A percentile compares a stretch with the other conserved stretches of the same genome.
These are phyloP conservation scores for Zoysia matrella DNA, from an alignment of 202 grass and related monocot genomes.

Conservation along the genomic window DNA sequence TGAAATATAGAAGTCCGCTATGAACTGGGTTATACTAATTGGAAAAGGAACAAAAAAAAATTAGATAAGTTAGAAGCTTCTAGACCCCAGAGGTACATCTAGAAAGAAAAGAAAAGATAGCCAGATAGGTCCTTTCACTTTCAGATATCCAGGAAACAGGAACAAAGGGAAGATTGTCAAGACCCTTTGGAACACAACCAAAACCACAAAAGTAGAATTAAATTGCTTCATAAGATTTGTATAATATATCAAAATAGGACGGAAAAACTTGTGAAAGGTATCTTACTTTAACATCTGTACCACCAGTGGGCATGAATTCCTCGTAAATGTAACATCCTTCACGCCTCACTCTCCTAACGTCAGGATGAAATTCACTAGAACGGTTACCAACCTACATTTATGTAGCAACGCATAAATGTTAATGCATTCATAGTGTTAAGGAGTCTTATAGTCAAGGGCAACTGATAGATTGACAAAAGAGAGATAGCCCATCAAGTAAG, in stretches of 20 bases:
- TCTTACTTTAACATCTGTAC: slow-evolving; percentile 99
- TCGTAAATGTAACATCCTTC: slow-evolving; percentile 99
- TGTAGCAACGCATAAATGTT: slow-evolving; percentile 20
- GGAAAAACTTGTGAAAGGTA: slow-evolving; percentile 19
- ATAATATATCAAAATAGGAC: neutral
- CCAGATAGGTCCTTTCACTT: slow-evolving; percentile 10
- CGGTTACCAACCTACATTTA: slow-evolving; percentile 93
- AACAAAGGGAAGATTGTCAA: slow-evolving; percentile 3
- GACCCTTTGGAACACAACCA: slow-evolving; percentile 21
- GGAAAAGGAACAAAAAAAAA: too few species aligned
- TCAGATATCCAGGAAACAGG: slow-evolving; percentile 13
- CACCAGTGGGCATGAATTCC: neutral
- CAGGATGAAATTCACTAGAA: slow-evolving; percentile 99
- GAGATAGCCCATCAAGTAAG: slow-evolving; percentile 15
- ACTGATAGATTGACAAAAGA: neutral
- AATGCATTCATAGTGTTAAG: neutral
- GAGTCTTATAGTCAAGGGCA: neutral
- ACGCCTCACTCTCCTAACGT: slow-evolving; percentile 88
- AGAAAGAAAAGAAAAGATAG: neutral
- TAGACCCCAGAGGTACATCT: slow-evolving; percentile 12
- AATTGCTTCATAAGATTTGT: too few species aligned
- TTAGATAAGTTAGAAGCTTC: neutral
- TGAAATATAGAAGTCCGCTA: neutral
- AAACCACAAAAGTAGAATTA: neutral
- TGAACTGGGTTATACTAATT: slow-evolving; percentile 42